Evolutionary conservation across 352 stramenopile species (phyloP), one percentile per base, ranked within the genome.

Genomic region (Phytophthora pistaciae): DNA sequence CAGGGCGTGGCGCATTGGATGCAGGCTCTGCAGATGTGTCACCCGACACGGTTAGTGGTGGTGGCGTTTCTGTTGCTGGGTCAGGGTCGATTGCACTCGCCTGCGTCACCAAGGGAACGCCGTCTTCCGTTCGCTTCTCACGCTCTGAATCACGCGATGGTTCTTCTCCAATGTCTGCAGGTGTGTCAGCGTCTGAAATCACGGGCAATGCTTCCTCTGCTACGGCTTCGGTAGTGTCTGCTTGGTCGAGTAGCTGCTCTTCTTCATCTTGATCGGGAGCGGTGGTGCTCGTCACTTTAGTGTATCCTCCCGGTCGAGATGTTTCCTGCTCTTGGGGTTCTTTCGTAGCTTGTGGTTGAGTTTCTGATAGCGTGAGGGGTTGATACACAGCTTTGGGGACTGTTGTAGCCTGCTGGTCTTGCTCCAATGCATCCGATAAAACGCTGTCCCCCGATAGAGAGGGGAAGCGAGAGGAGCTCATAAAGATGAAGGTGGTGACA

Each of bases 401-500:
- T 13, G 66, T 29, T 23, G 21, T 52, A 16, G 66, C 59, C 3
- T 29, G 25, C 1, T 29, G 38, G 14, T 73, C 61, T 69, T 85
- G 77, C 27, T 80, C 70, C 16, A 88, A 53, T 9, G 60, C 74
- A 42, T 87, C 63, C 10, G 78, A 68, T 11, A 91, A 64, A 20
- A 87, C 62, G 29, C 65, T 73, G 3, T 82, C 68, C 0, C 73
- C 66, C 1, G 62, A 74, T 5, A 77, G 50, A 20, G 76, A 73
- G 3, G 82, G 83, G 53, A 92, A 91, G 46, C 78, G 87, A 5
- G 69, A 60, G 6, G 80, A 78, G 62, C 80, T 88, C 27, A 75
- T 59, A 68, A 92, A 88, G 64, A 89, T 90, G 74, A 91, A 88
- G 2, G 40, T 59, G 1, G 74, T 72, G 25, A 92, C 60, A 1